Conservation (phyloP, 176 grass and related monocot genomes). For the Thinopyrum elongatum region DNA sequence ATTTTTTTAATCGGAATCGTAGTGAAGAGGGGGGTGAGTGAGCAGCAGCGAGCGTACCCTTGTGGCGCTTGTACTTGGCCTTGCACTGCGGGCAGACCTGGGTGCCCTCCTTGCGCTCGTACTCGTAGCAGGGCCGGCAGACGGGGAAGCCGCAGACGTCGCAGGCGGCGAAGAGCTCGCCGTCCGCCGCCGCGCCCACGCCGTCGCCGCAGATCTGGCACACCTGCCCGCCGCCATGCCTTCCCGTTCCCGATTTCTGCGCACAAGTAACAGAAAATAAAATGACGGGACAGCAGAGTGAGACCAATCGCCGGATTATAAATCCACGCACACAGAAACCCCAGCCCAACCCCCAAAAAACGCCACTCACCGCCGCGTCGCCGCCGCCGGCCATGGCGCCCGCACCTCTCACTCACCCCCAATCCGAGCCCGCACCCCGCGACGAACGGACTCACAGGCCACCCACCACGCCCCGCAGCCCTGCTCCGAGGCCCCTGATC, state of each 20-base stretch:
- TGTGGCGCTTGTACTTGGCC: slow-evolving; percentile 92
- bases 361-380: slow-evolving; percentile 43
- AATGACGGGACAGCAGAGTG: background rate
- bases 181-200: slow-evolving; percentile 68
- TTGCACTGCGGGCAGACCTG: slow-evolving; percentile 96
- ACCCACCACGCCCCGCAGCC: background rate
- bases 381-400: slow-evolving; percentile 44
- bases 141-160: slow-evolving; percentile 82
- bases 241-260: slow-evolving; percentile 53
- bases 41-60: slow-evolving; percentile 38
- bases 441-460: background rate
- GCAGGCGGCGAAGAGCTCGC: slow-evolving; percentile 87
- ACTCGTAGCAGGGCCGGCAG: slow-evolving; percentile 93
- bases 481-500: background rate
- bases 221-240: slow-evolving; percentile 52
- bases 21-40: background rate
- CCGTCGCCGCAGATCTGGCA: slow-evolving; percentile 97
- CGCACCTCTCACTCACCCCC: background rate
- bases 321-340: background rate
- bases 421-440: background rate
- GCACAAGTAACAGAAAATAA: background rate
- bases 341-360: background rate
- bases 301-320: background rate
- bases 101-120: slow-evolving; percentile 80
- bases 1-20: background rate